These are phyloP conservation scores for Phoma sp. DNA, from an alignment of 2,329 filamentous ascomycete genomes.

Conservation along the genomic window DNA sequence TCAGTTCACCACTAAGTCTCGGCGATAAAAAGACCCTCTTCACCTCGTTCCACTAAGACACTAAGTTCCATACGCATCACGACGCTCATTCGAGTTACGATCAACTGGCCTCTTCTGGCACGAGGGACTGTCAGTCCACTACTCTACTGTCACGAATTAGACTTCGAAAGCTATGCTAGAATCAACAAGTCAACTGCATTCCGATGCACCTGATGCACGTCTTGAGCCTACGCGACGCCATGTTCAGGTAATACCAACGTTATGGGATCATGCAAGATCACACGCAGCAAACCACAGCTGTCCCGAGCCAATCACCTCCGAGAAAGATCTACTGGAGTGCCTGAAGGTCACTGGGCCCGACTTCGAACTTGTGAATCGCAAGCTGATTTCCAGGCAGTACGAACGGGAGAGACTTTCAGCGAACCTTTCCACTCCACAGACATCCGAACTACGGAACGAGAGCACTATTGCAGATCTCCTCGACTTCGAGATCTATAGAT, in stretches of 20 bases:
- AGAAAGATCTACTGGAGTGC: slow-evolving; percentile 10
- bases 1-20: neutral
- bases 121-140: neutral
- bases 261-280: slow-evolving; percentile 21
- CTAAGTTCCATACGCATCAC: neutral
- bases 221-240: neutral
- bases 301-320: slow-evolving; percentile 8
- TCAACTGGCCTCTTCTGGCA: neutral
- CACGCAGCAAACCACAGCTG: slow-evolving; percentile 19
- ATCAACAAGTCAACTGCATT: neutral
- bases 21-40: neutral
- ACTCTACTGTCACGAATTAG: neutral
- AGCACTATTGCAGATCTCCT: slow-evolving; percentile 25
- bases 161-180: neutral
- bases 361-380: neutral
- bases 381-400: neutral
- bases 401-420: slow-evolving; percentile 13
- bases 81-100: neutral
- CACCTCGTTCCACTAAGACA: neutral
- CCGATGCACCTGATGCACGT: neutral
- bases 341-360: slow-evolving; percentile 12
- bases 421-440: neutral
- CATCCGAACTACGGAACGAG: slow-evolving; percentile 3
- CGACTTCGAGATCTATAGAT: slow-evolving; percentile 37
- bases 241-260: neutral